Conservation (phyloP, 108 stramenopile genomes). For the Conticribra guillardii region DNA sequence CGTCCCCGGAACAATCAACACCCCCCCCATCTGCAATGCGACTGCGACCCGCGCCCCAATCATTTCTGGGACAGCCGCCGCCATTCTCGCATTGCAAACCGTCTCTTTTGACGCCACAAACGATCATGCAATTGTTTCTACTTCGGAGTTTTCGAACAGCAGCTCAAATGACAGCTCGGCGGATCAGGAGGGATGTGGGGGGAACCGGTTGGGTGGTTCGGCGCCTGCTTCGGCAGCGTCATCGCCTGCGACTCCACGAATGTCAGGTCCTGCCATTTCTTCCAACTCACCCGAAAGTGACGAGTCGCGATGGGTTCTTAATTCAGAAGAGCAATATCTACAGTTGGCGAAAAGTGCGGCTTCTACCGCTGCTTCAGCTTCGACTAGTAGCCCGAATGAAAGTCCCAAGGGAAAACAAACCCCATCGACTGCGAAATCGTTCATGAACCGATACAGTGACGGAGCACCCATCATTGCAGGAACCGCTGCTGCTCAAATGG, state of each 20-base stretch:
- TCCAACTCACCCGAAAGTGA: neutral
- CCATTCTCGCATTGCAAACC: conserved; percentile 31
- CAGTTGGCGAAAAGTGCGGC: too few relatives aligned
- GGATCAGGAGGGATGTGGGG: neutral
- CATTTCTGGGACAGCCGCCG: conserved; percentile 37
- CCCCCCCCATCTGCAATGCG: too few relatives aligned
- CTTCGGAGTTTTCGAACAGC: conserved; percentile 1
- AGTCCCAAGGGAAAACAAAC: too few relatives aligned
- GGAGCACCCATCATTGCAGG: conserved; percentile 55
- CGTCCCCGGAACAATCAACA: too few relatives aligned
- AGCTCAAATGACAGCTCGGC: neutral
- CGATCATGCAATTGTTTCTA: neutral
- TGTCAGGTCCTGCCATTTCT: neutral
- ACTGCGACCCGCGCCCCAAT: conserved; percentile 26
- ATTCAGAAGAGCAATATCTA: too few relatives aligned
- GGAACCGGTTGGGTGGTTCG: too few relatives aligned
- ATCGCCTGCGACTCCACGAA: too few relatives aligned
- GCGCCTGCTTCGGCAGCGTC: too few relatives aligned
- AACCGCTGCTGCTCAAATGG: conserved; percentile 45
- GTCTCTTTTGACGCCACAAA: too few relatives aligned
- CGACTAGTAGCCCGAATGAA: too few relatives aligned
- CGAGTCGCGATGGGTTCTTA: neutral
- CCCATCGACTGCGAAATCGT: neutral
- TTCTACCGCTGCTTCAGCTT: too few relatives aligned
- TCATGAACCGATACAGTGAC: conserved; percentile 10